Conservation (phyloP, 345 rosid species). For the Aethionema arabicum region DNA sequence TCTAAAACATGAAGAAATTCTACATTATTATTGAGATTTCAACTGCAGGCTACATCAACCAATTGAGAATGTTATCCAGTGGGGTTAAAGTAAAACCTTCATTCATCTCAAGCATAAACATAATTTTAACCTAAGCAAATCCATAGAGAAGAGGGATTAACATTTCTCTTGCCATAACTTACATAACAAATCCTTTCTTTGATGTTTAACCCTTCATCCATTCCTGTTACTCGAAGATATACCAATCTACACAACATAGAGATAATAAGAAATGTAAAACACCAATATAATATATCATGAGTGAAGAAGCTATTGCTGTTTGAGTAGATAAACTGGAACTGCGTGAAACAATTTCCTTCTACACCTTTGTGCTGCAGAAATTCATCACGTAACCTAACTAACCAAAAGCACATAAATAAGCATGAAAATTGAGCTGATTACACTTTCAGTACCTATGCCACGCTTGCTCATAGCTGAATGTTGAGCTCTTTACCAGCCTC, state of each 20-base stretch:
- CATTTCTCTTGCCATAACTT: constrained; percentile 31
- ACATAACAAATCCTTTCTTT: constrained; percentile 89
- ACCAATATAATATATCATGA: constrained; percentile 4
- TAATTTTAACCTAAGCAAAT: not conserved
- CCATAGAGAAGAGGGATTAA: constrained; percentile 6
- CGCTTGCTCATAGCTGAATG: constrained; percentile 98
- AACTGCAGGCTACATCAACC: constrained; percentile 8
- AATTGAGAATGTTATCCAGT: constrained; percentile 1
- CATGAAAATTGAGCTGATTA: not conserved
- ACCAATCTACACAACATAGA: constrained; percentile 57
- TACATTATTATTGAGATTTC: not conserved
- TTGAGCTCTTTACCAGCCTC: constrained; percentile 82
- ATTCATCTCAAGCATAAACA: not conserved
- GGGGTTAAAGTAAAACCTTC: not conserved
- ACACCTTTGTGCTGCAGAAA: not conserved
- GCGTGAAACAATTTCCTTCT: constrained; percentile 4
- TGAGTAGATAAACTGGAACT: constrained; percentile 15
- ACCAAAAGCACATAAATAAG: constrained; percentile 9
- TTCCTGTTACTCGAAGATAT: constrained; percentile 89
- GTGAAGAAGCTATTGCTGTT: constrained; percentile 1
- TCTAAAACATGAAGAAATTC: not conserved
- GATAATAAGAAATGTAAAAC: constrained; percentile 4
- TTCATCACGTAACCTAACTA: constrained; percentile 3
- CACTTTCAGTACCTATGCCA: constrained; percentile 77
- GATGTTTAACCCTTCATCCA: constrained; percentile 82